These are phyloP conservation scores for Evansstolkia leycettana DNA, from an alignment of 495 filamentous ascomycete genomes.

Conservation along the genomic window DNA sequence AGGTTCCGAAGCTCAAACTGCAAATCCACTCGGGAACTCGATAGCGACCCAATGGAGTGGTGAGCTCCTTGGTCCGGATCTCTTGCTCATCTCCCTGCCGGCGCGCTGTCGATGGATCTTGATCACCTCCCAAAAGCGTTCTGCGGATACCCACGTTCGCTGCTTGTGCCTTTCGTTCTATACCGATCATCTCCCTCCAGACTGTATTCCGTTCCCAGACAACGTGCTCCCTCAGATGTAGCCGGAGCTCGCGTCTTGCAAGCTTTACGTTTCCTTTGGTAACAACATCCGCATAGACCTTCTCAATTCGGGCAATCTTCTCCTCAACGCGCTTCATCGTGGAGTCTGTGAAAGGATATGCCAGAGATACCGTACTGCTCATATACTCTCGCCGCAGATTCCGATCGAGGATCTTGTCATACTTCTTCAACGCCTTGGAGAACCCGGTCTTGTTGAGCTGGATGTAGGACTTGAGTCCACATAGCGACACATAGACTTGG, in stretches of 20 bases:
- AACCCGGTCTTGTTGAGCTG: slow-evolving; percentile 97
- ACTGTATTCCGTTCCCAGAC: slow-evolving; percentile 99
- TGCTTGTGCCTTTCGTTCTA: slow-evolving; percentile 91
- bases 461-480: slow-evolving; percentile 89
- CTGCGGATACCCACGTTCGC: slow-evolving; percentile 74
- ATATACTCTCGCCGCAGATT: slow-evolving; percentile 67
- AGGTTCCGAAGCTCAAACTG: slow-evolving; percentile 63
- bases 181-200: slow-evolving; percentile 97
- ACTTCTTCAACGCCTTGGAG: slow-evolving; percentile 93
- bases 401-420: slow-evolving; percentile 87
- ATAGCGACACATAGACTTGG: slow-evolving; percentile 81
- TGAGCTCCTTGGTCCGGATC: slow-evolving; percentile 50
- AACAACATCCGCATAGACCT: slow-evolving; percentile 66
- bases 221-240: slow-evolving; percentile 92
- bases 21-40: slow-evolving; percentile 70
- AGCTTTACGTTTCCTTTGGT: slow-evolving; percentile 63
- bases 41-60: slow-evolving; percentile 71
- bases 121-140: slow-evolving; percentile 66
- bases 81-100: slow-evolving; percentile 76
- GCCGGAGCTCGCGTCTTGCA: slow-evolving; percentile 73
- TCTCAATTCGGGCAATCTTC: slow-evolving; percentile 59
- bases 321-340: slow-evolving; percentile 60
- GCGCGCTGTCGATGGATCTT: slow-evolving; percentile 54
- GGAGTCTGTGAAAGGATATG: slow-evolving; percentile 61
- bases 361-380: slow-evolving; percentile 51